These are phyloP conservation scores for Trichoderma breve DNA, from an alignment of 2,329 filamentous ascomycete species.

Conservation along the genomic window DNA sequence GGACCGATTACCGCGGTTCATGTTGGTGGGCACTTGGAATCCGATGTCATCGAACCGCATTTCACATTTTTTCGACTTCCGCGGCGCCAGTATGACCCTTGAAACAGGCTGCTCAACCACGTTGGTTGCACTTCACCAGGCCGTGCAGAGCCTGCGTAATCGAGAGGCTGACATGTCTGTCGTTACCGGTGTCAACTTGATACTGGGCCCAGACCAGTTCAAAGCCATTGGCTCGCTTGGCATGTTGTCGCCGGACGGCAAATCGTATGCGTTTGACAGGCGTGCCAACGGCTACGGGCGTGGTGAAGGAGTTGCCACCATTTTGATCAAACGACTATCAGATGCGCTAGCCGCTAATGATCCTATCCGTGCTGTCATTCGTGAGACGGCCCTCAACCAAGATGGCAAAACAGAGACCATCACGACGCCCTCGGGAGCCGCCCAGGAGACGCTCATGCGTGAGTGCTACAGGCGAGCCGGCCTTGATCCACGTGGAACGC, in stretches of 20 bases:
- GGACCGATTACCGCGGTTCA: background rate
- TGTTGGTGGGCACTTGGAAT: background rate
- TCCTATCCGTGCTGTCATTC: constrained; percentile 2
- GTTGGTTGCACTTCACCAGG: constrained; percentile 3
- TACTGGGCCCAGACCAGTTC: background rate
- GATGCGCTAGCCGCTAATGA: constrained; percentile 12
- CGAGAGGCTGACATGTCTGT: constrained; percentile 8
- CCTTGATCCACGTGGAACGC: background rate
- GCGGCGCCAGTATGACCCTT: constrained; percentile 6
- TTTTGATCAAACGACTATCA: background rate
- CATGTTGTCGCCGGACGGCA: background rate
- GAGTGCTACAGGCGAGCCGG: background rate
- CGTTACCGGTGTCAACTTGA: constrained; percentile 24
- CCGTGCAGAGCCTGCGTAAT: background rate
- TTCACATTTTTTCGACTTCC: constrained; percentile 17
- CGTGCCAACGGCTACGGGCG: constrained; percentile 11
- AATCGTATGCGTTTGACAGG: constrained; percentile 7
- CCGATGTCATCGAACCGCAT: constrained; percentile 12
- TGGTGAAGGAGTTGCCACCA: constrained; percentile 10
- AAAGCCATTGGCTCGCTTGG: background rate
- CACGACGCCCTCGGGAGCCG: background rate
- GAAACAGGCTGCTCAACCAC: constrained; percentile 18
- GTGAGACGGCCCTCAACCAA: constrained; percentile 4
- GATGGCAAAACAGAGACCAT: constrained; percentile 12
- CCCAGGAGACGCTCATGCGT: constrained; percentile 5